A percentile compares a stretch with the other conserved stretches of the same genome.
Conservation (phyloP, 2,329 filamentous ascomycete species). For the Tolypocladium nubicola region DNA sequence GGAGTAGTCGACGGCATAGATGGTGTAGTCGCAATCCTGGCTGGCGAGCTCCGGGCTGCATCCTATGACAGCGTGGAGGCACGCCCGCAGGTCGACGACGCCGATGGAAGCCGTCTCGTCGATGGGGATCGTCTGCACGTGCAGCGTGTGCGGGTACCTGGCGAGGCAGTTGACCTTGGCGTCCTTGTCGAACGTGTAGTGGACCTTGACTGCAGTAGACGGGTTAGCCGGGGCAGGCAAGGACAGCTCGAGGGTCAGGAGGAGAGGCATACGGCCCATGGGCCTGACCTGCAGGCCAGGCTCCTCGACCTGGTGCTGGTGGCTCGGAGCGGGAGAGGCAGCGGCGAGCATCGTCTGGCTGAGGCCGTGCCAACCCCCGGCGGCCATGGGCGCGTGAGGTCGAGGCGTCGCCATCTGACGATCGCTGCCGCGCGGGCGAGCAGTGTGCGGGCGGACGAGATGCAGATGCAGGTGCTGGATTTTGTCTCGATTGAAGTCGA, state of each 20-base stretch:
- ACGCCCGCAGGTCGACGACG: slow-evolving; percentile 76
- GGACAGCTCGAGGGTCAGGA: slow-evolving; percentile 1
- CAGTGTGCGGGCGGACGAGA: background rate
- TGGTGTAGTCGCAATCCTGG: slow-evolving; percentile 76
- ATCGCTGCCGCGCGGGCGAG: background rate
- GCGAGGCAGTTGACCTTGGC: slow-evolving; percentile 84
- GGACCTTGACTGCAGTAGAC: slow-evolving; percentile 66
- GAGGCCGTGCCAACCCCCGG: slow-evolving; percentile 19
- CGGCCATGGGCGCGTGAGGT: slow-evolving; percentile 16
- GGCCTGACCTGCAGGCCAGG: slow-evolving; percentile 46
- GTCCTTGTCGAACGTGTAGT: slow-evolving; percentile 90
- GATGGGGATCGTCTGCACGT: slow-evolving; percentile 69
- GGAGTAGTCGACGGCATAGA: slow-evolving; percentile 94
- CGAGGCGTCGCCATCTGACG: slow-evolving; percentile 27
- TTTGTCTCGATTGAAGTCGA: background rate
- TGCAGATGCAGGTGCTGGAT: background rate
- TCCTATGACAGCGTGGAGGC: slow-evolving; percentile 68
- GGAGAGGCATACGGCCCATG: slow-evolving; percentile 54
- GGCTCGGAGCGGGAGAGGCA: slow-evolving; percentile 5
- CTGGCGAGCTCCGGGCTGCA: slow-evolving; percentile 72
- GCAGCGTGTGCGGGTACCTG: slow-evolving; percentile 67
- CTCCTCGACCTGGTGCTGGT: slow-evolving; percentile 20
- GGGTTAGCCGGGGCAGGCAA: slow-evolving; percentile 8
- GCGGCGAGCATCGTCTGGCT: slow-evolving; percentile 16
- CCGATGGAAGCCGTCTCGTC: slow-evolving; percentile 77